A percentile compares a stretch with the other conserved stretches of the same genome.
phyloP scores from a whole-genome alignment of 148 eudicot genomes.

The Tetragonia tetragonoides region DNA sequence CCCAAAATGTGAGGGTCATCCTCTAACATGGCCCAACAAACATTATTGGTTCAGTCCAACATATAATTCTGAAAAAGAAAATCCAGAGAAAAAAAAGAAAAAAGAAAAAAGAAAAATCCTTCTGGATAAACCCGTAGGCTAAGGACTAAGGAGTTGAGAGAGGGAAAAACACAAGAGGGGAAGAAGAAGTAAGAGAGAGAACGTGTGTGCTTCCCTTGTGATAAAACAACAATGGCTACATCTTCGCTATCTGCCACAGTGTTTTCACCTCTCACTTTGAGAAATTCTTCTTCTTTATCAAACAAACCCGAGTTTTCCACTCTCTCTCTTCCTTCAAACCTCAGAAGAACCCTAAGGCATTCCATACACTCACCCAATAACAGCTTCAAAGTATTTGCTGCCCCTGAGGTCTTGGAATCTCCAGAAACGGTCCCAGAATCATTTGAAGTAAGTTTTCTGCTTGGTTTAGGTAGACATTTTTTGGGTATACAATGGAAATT shows the following conservation, averaged over 20 bases:
- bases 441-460: slow-evolving; percentile 12
- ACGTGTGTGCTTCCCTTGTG: background rate
- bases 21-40: background rate
- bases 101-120: background rate
- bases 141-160: background rate
- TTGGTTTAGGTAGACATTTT: background rate
- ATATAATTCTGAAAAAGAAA: background rate
- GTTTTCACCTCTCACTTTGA: slow-evolving; percentile 27
- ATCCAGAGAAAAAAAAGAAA: background rate
- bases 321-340: slow-evolving; percentile 20
- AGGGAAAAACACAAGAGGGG: background rate
- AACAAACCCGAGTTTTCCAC: slow-evolving; percentile 25
- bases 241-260: slow-evolving; percentile 33
- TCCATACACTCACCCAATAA: background rate
- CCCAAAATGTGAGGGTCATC: background rate
- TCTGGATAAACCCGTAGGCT: slow-evolving; percentile 19
- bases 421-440: slow-evolving; percentile 24
- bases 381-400: slow-evolving; percentile 35
- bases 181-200: slow-evolving; percentile 10
- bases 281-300: slow-evolving; percentile 30
- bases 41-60: background rate
- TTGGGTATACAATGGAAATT: background rate
- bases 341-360: slow-evolving; percentile 24
- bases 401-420: slow-evolving; percentile 41
- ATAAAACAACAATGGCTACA: slow-evolving; percentile 36